Conservation (phyloP, 768 basidiomycete genomes). For the Kwoniella dejecticola region DNA sequence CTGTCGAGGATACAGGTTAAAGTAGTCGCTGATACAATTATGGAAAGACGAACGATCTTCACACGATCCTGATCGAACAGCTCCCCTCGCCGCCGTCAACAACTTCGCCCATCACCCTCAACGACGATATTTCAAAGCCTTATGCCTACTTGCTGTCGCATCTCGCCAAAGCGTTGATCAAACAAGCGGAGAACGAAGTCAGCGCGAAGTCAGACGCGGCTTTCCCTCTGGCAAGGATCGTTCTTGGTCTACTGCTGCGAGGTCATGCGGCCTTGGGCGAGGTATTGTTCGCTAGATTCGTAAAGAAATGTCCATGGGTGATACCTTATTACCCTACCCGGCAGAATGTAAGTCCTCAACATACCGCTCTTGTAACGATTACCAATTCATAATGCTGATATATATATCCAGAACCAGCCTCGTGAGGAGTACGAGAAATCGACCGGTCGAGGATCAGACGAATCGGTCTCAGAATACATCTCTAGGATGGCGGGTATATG, state of each 20-base stretch:
- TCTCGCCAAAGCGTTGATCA: conserved; percentile 81
- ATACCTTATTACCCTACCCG: conserved; percentile 67
- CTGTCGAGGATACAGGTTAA: conserved; percentile 26
- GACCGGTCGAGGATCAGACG: conserved; percentile 58
- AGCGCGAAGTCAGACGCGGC: conserved; percentile 84
- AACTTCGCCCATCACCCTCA: conserved; percentile 32
- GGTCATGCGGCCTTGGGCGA: conserved; percentile 66
- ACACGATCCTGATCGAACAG: conserved; percentile 58
- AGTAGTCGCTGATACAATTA: too few relatives aligned
- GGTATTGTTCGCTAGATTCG: conserved; percentile 79
- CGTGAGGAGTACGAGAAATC: conserved; percentile 57
- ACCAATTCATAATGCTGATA: too few relatives aligned
- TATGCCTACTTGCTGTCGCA: conserved; percentile 80
- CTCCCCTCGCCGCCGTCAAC: conserved; percentile 25
- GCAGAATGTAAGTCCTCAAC: conserved; percentile 57
- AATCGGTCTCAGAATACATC: conserved; percentile 66
- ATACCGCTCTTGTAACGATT: background rate
- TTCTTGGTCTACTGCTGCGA: conserved; percentile 66
- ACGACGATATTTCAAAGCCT: conserved; percentile 50
- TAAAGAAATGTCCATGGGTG: conserved; percentile 87
- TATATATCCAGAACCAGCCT: conserved; percentile 56
- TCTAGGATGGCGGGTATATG: conserved; percentile 74
- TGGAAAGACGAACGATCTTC: conserved; percentile 44
- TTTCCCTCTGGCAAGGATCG: conserved; percentile 74
- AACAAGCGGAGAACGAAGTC: conserved; percentile 92